Evolutionary conservation across 306 rosid species (phyloP), one percentile per base, ranked within the genome.

Genomic region (Senna tora): DNA sequence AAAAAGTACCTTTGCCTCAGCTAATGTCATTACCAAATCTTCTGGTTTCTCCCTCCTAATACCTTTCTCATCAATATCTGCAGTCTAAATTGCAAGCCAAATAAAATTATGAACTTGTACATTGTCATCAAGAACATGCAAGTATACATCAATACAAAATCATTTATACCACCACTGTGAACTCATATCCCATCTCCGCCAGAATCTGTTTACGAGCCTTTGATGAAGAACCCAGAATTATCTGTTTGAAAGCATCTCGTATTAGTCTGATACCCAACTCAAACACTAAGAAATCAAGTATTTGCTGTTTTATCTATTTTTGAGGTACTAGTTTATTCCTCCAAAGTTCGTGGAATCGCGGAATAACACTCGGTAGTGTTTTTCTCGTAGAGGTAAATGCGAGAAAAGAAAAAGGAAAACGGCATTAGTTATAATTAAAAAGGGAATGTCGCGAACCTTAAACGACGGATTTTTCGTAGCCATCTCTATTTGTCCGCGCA

Each of bases 161-260:
- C 68, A 67, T 53, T 28, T 62, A 62, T 88, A 94, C 98, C 87
- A 86, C 52, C 79, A 89, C 42, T 15, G 84, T 75, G 81, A 94
- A 94, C 57, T 86, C 88, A 25, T 84, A 86, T 64, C 98, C 98
- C 96, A 94, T 87, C 73, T 91, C 97, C 46, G 84, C 63, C 10
- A 94, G 89, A 83, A 94, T 88, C 34, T 79, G 77, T 54, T 76
- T 84, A 33, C 97, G 97, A 60, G 97, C 96, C 83, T 83, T 86
- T 2, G 98, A 94, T 34, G 96, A 89, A 36, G 96, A 94, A 19
- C 97, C 96, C 80, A 94, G 75, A 42, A 91, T 91, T 80, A 94
- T 83, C 97, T 93, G 67, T 69, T 22, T 53, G 33, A 15, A 55
- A 70, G 52, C 38, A 69, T 36, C 36, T 59, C 45, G 22, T n/a